Conservation (phyloP, 148 eudicot genomes). For the Heliamphora exappendiculata region DNA sequence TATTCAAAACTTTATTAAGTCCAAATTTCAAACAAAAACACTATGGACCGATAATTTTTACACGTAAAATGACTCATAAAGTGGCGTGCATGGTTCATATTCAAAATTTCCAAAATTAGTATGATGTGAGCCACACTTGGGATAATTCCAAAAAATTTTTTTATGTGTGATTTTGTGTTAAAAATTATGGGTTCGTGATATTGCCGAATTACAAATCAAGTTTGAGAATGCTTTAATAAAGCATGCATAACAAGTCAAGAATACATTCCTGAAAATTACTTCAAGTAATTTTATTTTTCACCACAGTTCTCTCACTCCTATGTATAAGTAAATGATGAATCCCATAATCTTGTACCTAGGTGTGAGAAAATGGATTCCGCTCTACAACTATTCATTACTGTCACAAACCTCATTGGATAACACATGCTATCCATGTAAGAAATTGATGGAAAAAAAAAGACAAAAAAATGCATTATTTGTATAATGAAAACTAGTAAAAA, state of each 20-base stretch:
- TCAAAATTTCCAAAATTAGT: too few relatives aligned
- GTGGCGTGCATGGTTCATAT: too few relatives aligned
- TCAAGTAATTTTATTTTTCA: not conserved
- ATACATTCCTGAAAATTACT: not conserved
- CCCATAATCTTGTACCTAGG: not conserved
- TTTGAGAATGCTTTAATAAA: not conserved
- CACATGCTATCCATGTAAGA: not conserved
- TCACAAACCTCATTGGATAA: not conserved
- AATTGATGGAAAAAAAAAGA: too few relatives aligned
- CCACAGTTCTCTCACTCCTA: slow-evolving; percentile 2
- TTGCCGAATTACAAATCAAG: not conserved
- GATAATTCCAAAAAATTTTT: too few relatives aligned
- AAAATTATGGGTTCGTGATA: too few relatives aligned
- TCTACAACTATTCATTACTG: not conserved
- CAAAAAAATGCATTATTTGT: not conserved
- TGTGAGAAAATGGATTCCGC: not conserved
- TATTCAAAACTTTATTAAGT: not conserved
- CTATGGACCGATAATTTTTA: too few relatives aligned
- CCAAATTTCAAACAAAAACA: not conserved
- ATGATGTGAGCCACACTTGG: too few relatives aligned
- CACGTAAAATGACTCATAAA: too few relatives aligned
- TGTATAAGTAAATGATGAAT: not conserved
- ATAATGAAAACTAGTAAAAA: not conserved
- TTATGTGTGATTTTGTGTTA: too few relatives aligned
- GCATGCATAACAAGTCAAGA: not conserved